A percentile compares a stretch with the other conserved stretches of the same genome.
Evolutionary conservation across 2,329 filamentous ascomycete species (phyloP).

Genomic region (Trichoderma sp.): DNA sequence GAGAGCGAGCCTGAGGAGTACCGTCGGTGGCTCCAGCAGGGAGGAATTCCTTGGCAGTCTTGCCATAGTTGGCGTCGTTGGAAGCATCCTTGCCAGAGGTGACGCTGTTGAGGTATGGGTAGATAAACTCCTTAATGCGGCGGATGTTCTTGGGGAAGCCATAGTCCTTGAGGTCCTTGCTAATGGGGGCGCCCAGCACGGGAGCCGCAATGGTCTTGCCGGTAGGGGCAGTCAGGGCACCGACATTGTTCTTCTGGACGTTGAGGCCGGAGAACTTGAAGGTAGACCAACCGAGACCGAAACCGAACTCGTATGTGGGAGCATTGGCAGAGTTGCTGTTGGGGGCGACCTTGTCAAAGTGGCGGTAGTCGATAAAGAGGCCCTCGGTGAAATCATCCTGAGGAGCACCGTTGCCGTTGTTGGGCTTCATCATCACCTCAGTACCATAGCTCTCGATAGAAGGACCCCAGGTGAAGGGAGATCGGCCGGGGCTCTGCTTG

Average conservation of each 20-base stretch:
- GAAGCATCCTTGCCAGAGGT: constrained; percentile 59
- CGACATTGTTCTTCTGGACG: constrained; percentile 55
- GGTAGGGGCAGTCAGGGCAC: constrained; percentile 60
- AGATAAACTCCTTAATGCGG: constrained; percentile 62
- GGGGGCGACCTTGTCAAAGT: constrained; percentile 66
- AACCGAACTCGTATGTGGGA: constrained; percentile 81
- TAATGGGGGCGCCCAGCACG: constrained; percentile 62
- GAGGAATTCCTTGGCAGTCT: constrained; percentile 61
- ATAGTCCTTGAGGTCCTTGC: constrained; percentile 66
- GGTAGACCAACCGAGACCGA: constrained; percentile 78
- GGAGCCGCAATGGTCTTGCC: constrained; percentile 68
- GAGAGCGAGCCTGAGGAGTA: constrained; percentile 58
- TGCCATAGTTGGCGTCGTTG: constrained; percentile 62
- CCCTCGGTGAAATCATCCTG: constrained; percentile 78
- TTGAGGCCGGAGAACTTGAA: constrained; percentile 74
- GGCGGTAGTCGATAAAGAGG: constrained; percentile 71
- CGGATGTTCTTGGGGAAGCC: constrained; percentile 65
- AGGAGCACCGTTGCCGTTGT: constrained; percentile 67
- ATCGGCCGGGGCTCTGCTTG: constrained; percentile 74
- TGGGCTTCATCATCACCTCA: constrained; percentile 68
- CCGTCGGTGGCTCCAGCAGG: constrained; percentile 61
- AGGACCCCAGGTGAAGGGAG: constrained; percentile 79
- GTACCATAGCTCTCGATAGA: constrained; percentile 69
- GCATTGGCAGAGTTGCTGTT: constrained; percentile 44
- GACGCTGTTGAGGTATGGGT: constrained; percentile 72